Evolutionary conservation across 441 rosid genomes (phyloP), one percentile per base, ranked within the genome.

Genomic region (Jatropha multifida): DNA sequence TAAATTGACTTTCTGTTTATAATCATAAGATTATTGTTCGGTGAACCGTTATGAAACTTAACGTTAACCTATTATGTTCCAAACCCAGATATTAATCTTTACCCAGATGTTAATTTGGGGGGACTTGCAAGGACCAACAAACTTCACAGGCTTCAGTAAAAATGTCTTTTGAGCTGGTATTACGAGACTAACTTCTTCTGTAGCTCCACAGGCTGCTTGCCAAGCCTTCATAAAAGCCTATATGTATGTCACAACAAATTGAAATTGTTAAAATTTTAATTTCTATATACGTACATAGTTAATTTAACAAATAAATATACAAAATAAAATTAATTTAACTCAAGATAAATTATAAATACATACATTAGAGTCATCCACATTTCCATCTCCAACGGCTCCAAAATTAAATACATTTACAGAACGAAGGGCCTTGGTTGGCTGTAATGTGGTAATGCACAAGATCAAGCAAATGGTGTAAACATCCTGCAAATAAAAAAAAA

Each of bases 321-420:
- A n/a, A n/a, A n/a, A n/a, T n/a, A n/a, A n/a, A n/a, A n/a, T n/a
- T n/a, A 23, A 23, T 48, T 23, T 48, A 48, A 32, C 32, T 32
- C 32, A 32, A 32, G 32, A 32, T 32, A 32, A 32, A 32, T 32
- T 32, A 32, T 32, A 32, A 52, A 3, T 52, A 52, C 4, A 55
- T 81, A 83, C 90, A 66, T 77, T 76, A 0, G 90, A 81, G 81
- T 83, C 84, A 32, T 87, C 88, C 72, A 81, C 79, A 77, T 18
- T 80, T 69, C 90, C 87, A 79, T 85, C 75, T 58, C 90, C 87
- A 60, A 67, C 27, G 12, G 90, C 90, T 72, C 87, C 87, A 27
- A 4, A 79, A 64, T 84, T 78, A 69, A 82, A 64, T 40, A 83
- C 72, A 58, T 52, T 61, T 0, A 65, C 37, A 48, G 49, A 42